phyloP scores from a whole-genome alignment of 202 grass and related monocot genomes.

The Zizania palustris region DNA sequence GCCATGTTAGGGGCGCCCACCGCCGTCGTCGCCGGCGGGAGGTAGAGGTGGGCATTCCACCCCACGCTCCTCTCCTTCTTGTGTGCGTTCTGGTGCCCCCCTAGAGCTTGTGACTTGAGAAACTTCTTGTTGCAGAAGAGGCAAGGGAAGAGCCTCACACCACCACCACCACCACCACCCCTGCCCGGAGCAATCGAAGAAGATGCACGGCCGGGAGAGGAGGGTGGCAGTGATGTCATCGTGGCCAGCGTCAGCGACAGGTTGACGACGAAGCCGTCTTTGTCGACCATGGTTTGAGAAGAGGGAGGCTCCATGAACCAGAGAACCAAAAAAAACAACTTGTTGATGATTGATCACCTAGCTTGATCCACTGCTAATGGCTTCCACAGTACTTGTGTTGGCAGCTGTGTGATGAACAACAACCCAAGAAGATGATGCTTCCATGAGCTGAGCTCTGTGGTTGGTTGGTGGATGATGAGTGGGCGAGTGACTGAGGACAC shows the following conservation, averaged over 20 bases:
- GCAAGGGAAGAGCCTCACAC: constrained; percentile 58
- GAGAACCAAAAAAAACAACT: not conserved
- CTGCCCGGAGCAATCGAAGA: not conserved
- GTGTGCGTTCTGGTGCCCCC: constrained; percentile 81
- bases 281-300: not conserved
- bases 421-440: not conserved
- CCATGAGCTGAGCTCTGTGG: constrained; percentile 6
- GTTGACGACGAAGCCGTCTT: constrained; percentile 1
- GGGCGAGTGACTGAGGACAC: not conserved
- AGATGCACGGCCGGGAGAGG: not conserved
- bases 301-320: constrained; percentile 37
- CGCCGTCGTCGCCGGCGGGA: not conserved
- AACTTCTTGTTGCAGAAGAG: constrained; percentile 81
- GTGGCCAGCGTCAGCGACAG: constrained; percentile 47
- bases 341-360: not conserved
- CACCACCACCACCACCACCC: not conserved
- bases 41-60: constrained; percentile 75
- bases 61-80: constrained; percentile 67
- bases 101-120: constrained; percentile 75
- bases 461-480: not conserved
- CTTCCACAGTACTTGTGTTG: not conserved
- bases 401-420: not conserved
- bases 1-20: not conserved
- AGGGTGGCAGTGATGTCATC: not conserved
- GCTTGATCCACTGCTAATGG: not conserved